phyloP scores from a whole-genome alignment of 306 rosid genomes.

The Mucuna pruriens region DNA sequence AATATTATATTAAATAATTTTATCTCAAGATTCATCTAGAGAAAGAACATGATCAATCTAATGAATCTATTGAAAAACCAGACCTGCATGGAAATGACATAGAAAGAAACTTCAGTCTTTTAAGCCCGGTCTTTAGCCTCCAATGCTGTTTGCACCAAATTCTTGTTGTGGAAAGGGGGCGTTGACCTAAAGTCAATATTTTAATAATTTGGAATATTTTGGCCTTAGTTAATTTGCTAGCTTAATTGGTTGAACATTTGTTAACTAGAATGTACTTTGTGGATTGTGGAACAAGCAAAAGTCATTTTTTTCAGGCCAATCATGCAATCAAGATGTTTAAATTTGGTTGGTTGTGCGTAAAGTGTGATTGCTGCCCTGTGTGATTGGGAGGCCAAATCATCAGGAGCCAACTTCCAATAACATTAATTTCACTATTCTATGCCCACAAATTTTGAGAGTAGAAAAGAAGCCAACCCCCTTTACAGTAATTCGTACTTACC shows the following conservation, averaged over 20 bases:
- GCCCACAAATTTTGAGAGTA: constrained; percentile 13
- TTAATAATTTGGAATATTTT: neutral
- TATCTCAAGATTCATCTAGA: too few species aligned
- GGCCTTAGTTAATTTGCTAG: neutral
- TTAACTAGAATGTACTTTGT: neutral
- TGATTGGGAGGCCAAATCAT: neutral
- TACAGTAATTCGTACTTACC: neutral
- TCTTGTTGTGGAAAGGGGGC: neutral
- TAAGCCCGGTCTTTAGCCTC: neutral
- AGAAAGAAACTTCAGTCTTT: neutral
- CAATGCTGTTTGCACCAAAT: too few species aligned
- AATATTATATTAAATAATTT: too few species aligned
- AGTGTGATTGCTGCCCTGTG: neutral
- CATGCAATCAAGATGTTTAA: constrained; percentile 26
- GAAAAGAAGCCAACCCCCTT: constrained; percentile 16
- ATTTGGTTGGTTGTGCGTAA: constrained; percentile 27
- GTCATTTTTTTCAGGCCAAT: neutral
- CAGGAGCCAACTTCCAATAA: neutral
- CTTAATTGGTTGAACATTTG: neutral
- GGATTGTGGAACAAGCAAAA: neutral
- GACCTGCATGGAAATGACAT: neutral
- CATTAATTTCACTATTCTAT: neutral
- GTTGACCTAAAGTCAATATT: neutral
- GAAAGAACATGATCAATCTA: too few species aligned
- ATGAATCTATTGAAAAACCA: too few species aligned